These are phyloP conservation scores for Aureobasidium sp. DNA, from an alignment of 2,329 filamentous ascomycete genomes.

Conservation along the genomic window DNA sequence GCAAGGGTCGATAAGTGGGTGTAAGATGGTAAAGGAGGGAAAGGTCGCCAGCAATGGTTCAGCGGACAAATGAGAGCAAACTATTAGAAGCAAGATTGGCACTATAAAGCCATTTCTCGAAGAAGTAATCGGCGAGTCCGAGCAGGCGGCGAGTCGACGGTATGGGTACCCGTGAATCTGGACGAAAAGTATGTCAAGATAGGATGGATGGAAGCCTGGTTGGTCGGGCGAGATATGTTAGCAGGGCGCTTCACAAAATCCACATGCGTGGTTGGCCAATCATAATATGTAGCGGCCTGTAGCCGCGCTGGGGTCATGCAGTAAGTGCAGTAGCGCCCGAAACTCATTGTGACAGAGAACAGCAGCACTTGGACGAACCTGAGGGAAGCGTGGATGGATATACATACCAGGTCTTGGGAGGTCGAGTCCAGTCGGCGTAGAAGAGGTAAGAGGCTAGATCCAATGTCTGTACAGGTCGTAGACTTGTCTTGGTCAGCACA, in stretches of 20 bases:
- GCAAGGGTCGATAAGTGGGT: not conserved
- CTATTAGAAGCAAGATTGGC: not conserved
- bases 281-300: not conserved
- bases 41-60: slow-evolving; percentile 5
- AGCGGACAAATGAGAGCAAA: slow-evolving; percentile 7
- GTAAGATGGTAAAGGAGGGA: not conserved
- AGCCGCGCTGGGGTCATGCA: slow-evolving; percentile 10
- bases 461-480: not conserved
- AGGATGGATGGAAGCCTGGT: not conserved
- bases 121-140: slow-evolving; percentile 5
- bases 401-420: slow-evolving; percentile 1
- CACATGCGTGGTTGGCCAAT: slow-evolving; percentile 1
- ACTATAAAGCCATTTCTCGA: slow-evolving; percentile 11
- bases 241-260: slow-evolving; percentile 10
- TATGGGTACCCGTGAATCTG: not conserved
- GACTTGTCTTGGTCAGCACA: not conserved
- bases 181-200: slow-evolving; percentile 1
- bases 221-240: slow-evolving; percentile 3
- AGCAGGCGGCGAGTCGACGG: not conserved
- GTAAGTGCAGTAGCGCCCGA: slow-evolving; percentile 10
- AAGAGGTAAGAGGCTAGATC: not conserved
- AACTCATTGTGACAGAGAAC: not conserved
- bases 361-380: not conserved
- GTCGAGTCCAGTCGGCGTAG: not conserved
- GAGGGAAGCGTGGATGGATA: not conserved